These are phyloP conservation scores for Claviceps spartinae DNA, from an alignment of 2,329 filamentous ascomycete genomes.

Conservation along the genomic window DNA sequence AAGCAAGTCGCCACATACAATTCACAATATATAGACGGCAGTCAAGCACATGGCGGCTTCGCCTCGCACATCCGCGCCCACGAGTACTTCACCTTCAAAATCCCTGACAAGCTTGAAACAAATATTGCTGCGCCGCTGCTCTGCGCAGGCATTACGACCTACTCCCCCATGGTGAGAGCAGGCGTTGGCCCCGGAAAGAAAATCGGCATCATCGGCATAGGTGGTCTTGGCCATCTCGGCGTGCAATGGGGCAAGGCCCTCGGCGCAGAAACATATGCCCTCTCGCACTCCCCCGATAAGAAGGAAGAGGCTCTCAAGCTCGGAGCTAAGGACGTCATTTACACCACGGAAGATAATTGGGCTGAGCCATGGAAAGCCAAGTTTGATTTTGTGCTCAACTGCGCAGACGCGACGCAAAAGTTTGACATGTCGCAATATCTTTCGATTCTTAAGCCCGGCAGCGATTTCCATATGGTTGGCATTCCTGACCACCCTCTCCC, in stretches of 20 bases:
- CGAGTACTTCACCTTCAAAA: slow-evolving; percentile 46
- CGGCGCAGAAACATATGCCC: slow-evolving; percentile 50
- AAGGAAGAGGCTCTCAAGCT: slow-evolving; percentile 45
- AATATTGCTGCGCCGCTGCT: slow-evolving; percentile 53
- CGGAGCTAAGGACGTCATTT: slow-evolving; percentile 43
- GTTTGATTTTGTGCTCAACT: slow-evolving; percentile 39
- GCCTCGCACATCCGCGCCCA: slow-evolving; percentile 35
- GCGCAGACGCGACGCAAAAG: slow-evolving; percentile 33
- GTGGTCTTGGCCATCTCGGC: slow-evolving; percentile 62
- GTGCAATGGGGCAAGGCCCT: slow-evolving; percentile 59
- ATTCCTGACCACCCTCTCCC: slow-evolving; percentile 37
- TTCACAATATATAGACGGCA: slow-evolving; percentile 41
- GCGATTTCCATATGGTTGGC: slow-evolving; percentile 45
- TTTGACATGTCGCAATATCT: slow-evolving; percentile 42
- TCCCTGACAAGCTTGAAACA: slow-evolving; percentile 37
- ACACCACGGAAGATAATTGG: slow-evolving; percentile 40
- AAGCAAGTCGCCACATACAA: slow-evolving; percentile 43
- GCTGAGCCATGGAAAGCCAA: slow-evolving; percentile 35
- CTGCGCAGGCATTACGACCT: slow-evolving; percentile 66
- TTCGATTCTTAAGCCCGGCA: slow-evolving; percentile 35
- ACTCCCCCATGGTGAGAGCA: slow-evolving; percentile 52
- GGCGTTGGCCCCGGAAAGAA: slow-evolving; percentile 55
- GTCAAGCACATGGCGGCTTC: slow-evolving; percentile 52
- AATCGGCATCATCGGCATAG: slow-evolving; percentile 60
- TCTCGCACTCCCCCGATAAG: slow-evolving; percentile 48